Evolutionary conservation across 768 basidiomycete genomes (phyloP), one percentile per base, ranked within the genome.

Genomic region (Coprinopsis cinerea): DNA sequence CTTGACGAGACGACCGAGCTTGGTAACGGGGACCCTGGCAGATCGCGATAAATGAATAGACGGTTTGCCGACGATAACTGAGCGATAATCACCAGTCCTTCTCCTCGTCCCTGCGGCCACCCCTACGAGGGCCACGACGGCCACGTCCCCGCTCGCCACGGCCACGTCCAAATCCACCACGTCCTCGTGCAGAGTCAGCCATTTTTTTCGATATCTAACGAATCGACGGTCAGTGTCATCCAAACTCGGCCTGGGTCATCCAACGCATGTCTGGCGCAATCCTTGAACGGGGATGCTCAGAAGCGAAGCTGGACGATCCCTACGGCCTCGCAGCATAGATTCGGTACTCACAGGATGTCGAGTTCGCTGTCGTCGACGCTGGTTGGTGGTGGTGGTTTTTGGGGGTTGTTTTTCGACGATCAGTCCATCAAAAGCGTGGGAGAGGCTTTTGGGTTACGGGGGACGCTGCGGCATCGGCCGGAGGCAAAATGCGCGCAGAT

Each of bases 61-160:
- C 28, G 49, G 9, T 23, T 17, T 22, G 1, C 4, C 14, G 5
- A 14, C 13, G 18, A 35, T 32, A 23, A 5, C 32, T 11, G 7
- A 9, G 10, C 14, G 40, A 2, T 44, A 56, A 68, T 69, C 67
- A 96, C 95, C 96, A 98, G 70, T 98, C 96, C 79, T 98, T 97
- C 75, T 98, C 96, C 70, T 98, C 96, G 64, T 99, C 96, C 79
- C 96, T 97, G 78, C 92, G 92, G 52, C 90, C 91, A 51, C 95
- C 96, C 59, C 95, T 88, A 61, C 96, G 86, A 59, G 92, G 88
- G 44, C 94, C 88, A 53, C 90, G 81, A 48, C 91, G 82, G 49
- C 91, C 88, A 59, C 92, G 83, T 55, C 92, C 89, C 55, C 91
- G 83, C 56, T 90, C 92, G 65, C 94, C 93, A 61, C 94, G 88